Conservation (phyloP, 176 grass and related monocot species). For the Aegilops umbellulata region DNA sequence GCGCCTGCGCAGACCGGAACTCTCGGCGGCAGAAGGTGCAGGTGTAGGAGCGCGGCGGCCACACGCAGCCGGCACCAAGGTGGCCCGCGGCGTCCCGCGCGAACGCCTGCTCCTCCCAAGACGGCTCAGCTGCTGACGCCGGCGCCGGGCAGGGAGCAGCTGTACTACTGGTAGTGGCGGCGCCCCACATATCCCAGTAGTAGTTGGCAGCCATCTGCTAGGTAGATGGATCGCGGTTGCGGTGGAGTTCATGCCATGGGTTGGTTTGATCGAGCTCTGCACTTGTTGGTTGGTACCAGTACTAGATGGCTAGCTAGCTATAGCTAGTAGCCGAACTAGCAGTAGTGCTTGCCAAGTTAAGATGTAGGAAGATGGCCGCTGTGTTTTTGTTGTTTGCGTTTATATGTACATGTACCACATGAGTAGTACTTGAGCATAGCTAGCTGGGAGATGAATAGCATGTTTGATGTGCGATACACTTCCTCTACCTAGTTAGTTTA, state of each 20-base stretch:
- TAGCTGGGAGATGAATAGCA: conserved; percentile 7
- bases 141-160: neutral
- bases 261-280: neutral
- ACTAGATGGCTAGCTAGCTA: neutral
- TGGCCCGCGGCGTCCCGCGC: conserved; percentile 54
- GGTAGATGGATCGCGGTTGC: neutral
- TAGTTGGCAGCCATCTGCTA: conserved; percentile 31
- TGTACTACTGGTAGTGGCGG: neutral
- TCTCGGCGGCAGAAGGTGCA: conserved; percentile 75
- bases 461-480: conserved; percentile 6
- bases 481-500: neutral
- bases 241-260: conserved; percentile 29
- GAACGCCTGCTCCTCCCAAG: conserved; percentile 77
- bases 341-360: conserved; percentile 22
- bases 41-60: conserved; percentile 78
- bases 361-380: conserved; percentile 24
- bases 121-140: conserved; percentile 25
- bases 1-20: conserved; percentile 72
- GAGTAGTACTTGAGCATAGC: neutral
- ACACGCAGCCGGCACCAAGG: conserved; percentile 54
- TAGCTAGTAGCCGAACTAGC: neutral
- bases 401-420: neutral
- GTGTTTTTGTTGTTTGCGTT: conserved; percentile 40
- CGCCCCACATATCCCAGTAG: conserved; percentile 41
- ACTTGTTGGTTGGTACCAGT: neutral